Percentiles rank a stretch among this genome's conserved stretches.
Conservation (phyloP, 176 grass and related monocot species). For the Pontederia paniculata region DNA sequence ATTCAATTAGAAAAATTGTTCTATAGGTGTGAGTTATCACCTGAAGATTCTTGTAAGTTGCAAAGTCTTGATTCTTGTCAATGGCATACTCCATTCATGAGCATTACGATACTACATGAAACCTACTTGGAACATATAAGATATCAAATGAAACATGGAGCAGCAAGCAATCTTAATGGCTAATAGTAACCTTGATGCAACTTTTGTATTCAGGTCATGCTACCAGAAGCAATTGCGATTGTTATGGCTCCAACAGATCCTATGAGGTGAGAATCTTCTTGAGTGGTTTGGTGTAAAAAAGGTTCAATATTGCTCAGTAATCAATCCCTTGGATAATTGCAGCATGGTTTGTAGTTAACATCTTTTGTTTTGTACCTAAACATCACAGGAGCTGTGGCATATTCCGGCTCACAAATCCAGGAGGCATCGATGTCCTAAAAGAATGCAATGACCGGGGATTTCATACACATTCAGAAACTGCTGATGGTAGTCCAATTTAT, state of each 20-base stretch:
- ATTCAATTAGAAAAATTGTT: too few relatives aligned
- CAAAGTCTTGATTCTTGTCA: too few relatives aligned
- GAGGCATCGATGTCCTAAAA: slow-evolving; percentile 57
- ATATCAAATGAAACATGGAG: too few relatives aligned
- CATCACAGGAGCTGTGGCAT: slow-evolving; percentile 70
- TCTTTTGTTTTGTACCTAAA: neutral
- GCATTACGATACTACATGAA: too few relatives aligned
- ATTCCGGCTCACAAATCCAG: slow-evolving; percentile 77
- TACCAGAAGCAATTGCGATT: slow-evolving; percentile 88
- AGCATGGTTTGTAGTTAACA: slow-evolving; percentile 5
- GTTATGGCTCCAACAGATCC: slow-evolving; percentile 90
- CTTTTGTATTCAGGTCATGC: slow-evolving; percentile 56
- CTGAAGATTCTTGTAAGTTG: too few relatives aligned
- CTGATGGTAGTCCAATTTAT: slow-evolving; percentile 41
- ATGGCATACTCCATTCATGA: too few relatives aligned
- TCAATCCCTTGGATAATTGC: neutral
- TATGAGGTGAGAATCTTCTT: slow-evolving; percentile 37
- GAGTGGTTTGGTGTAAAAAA: too few relatives aligned
- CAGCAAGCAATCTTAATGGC: too few relatives aligned
- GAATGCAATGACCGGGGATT: slow-evolving; percentile 67
- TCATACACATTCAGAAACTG: slow-evolving; percentile 48
- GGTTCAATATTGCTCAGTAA: too few relatives aligned
- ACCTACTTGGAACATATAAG: too few relatives aligned
- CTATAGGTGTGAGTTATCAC: too few relatives aligned
- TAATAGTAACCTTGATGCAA: neutral